Evolutionary conservation across 495 filamentous ascomycete species (phyloP).

Genomic region (Daldinia vernicosa): DNA sequence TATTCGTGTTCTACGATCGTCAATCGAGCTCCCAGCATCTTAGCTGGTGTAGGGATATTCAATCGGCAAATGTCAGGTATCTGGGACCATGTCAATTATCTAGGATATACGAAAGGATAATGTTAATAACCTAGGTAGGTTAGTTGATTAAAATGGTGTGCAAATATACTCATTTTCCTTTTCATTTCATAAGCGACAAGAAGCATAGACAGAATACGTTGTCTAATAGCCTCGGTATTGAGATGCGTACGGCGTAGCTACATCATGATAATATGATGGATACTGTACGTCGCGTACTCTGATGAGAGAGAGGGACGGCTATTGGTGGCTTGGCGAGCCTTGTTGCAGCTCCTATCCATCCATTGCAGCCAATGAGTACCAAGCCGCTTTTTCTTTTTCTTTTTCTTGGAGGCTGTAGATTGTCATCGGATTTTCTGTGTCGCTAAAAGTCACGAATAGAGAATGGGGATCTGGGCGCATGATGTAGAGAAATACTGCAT

Average conservation of each 20-base stretch:
- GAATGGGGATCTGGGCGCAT: not conserved
- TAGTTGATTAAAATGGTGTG: not conserved
- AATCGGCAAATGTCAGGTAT: constrained; percentile 19
- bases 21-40: not conserved
- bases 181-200: not conserved
- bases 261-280: constrained; percentile 5
- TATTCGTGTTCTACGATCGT: not conserved
- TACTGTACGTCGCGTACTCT: not conserved
- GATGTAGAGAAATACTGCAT: not conserved
- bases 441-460: not conserved
- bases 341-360: not conserved
- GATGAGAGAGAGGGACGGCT: not conserved
- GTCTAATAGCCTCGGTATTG: not conserved
- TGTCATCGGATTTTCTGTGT: not conserved
- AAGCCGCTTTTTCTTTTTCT: not conserved
- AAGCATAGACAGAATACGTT: not conserved
- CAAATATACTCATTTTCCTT: not conserved
- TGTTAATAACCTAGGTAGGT: not conserved
- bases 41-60: constrained; percentile 15
- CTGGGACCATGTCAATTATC: not conserved
- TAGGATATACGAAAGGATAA: not conserved
- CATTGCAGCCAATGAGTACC: not conserved
- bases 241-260: not conserved
- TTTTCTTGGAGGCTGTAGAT: not conserved
- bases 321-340: not conserved